Evolutionary conservation across 495 filamentous ascomycete genomes (phyloP).

Genomic region (Penicillium dipodomyicola): DNA sequence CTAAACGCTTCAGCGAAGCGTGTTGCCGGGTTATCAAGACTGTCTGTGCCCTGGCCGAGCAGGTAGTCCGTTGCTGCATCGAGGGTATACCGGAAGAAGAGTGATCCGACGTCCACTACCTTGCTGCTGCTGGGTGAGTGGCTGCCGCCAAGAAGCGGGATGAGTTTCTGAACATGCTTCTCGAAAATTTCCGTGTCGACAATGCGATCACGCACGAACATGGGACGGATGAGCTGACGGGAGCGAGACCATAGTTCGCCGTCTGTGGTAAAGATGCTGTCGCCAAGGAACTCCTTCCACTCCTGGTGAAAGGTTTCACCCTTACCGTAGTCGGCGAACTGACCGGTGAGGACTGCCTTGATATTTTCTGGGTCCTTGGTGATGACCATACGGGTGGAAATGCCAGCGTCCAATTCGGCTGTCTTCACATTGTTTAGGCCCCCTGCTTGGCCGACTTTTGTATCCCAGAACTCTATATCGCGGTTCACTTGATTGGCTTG

Average conservation of each 20-base stretch:
- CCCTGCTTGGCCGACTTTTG: slow-evolving; percentile 43
- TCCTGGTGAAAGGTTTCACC: slow-evolving; percentile 65
- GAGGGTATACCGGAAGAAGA: slow-evolving; percentile 79
- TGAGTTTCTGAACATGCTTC: slow-evolving; percentile 66
- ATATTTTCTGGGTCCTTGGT: slow-evolving; percentile 65
- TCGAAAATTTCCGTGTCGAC: slow-evolving; percentile 80
- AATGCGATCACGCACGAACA: slow-evolving; percentile 79
- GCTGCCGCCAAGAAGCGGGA: slow-evolving; percentile 56
- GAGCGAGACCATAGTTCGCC: slow-evolving; percentile 70
- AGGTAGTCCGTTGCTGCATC: slow-evolving; percentile 85
- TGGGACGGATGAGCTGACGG: slow-evolving; percentile 75
- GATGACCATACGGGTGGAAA: slow-evolving; percentile 56
- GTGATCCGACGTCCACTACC: slow-evolving; percentile 63
- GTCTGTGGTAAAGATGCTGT: slow-evolving; percentile 79
- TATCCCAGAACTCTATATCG: slow-evolving; percentile 60
- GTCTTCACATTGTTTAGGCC: slow-evolving; percentile 48
- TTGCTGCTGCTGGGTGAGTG: slow-evolving; percentile 40
- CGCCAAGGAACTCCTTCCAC: slow-evolving; percentile 72
- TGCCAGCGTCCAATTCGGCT: slow-evolving; percentile 54
- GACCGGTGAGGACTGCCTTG: slow-evolving; percentile 79
- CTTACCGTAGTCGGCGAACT: slow-evolving; percentile 67
- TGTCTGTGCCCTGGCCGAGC: slow-evolving; percentile 72
- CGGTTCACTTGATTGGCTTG: slow-evolving; percentile 47
- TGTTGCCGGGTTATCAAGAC: slow-evolving; percentile 53
- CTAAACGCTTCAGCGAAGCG: slow-evolving; percentile 71